Conservation (phyloP, 768 basidiomycete genomes). For the Suillus spraguei region DNA sequence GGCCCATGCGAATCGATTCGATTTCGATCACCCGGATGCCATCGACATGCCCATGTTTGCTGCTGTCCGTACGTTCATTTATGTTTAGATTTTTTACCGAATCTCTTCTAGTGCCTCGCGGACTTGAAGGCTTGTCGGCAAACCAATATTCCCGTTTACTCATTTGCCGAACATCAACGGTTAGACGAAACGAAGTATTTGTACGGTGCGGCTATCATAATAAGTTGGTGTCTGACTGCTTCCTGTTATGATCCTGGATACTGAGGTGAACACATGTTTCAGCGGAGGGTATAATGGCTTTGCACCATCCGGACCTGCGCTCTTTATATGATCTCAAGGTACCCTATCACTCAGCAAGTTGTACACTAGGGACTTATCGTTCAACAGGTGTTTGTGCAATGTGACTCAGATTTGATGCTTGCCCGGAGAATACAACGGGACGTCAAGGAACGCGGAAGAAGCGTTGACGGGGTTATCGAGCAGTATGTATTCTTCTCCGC, state of each 20-base stretch:
- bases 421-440: conserved; percentile 90
- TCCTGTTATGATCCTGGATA: neutral
- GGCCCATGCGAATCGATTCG: conserved; percentile 80
- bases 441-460: conserved; percentile 83
- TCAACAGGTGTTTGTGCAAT: conserved; percentile 81
- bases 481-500: conserved; percentile 53
- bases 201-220: conserved; percentile 92
- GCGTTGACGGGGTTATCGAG: conserved; percentile 84
- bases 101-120: conserved; percentile 63
- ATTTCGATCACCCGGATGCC: conserved; percentile 92
- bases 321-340: conserved; percentile 92
- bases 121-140: conserved; percentile 86
- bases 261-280: neutral
- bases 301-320: conserved; percentile 79
- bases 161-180: conserved; percentile 88
- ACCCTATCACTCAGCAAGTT: conserved; percentile 14
- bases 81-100: neutral
- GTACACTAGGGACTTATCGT: neutral
- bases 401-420: conserved; percentile 96
- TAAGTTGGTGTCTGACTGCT: conserved; percentile 47
- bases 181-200: conserved; percentile 80
- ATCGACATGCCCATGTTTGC: conserved; percentile 91
- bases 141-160: conserved; percentile 92
- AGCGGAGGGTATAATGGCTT: conserved; percentile 92
- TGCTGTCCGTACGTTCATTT: conserved; percentile 48